Evolutionary conservation across 1,284 basidiomycete genomes (phyloP), one percentile per base, ranked within the genome.

Genomic region (Ceratobasidium sp.): DNA sequence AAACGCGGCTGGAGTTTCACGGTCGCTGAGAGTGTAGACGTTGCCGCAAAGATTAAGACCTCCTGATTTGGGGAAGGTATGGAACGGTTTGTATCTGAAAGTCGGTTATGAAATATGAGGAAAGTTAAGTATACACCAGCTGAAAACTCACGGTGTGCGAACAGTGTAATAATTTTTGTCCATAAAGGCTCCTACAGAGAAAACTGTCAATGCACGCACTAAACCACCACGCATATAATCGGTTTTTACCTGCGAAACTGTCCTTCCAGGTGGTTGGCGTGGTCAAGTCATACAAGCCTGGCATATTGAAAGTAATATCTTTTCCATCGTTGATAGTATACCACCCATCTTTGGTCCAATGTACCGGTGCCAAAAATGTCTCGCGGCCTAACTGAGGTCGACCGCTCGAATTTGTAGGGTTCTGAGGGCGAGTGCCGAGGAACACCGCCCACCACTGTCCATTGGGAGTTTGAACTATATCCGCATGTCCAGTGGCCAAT

Each of bases 381-480:
- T 79, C 78, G 6, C 78, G 71, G 4, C 77, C 77, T 29, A 79
- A 67, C 46, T 70, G 71, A 49, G 73, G 59, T 68, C 77, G 65
- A 13, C 75, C 75, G 6, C 52, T 51, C 56, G 59, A 73, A n/a
- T 77, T 67, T 61, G 68, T 76, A 9, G 70, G 70, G 57, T 64
- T 64, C 52, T 79, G 78, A 25, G 78, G 78, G 9, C 78, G 76
- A 46, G 74, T 77, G n/a, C 57, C 78, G 17, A 79, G 78, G 73
- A 79, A 78, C 8, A 77, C 77, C 5, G 71, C 71, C 67, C 76
- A 79, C 78, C 78, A 79, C 9, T 77, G 76, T 19, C 78, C 78
- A 5, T 52, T 54, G 25, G 78, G 78, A 8, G 77, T 77, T 43
- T 79, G 73, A 11, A 79, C 74, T 51, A 79, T 59, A 49, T 79